Evolutionary conservation across 139 green algal genomes (phyloP).

Genomic region (Gonium pectorale): DNA sequence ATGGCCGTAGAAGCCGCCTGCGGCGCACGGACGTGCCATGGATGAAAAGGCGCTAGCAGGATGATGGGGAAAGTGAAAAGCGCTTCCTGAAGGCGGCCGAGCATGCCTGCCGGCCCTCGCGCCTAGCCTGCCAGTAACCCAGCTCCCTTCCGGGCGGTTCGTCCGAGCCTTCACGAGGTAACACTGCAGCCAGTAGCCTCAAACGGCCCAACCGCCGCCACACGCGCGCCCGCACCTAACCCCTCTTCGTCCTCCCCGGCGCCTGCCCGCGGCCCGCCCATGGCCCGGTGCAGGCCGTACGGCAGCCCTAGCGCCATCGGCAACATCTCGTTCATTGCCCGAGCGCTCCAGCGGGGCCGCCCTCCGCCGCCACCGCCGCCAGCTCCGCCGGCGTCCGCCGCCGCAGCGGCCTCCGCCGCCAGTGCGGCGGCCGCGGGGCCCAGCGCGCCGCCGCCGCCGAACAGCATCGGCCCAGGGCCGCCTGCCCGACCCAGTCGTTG

Average conservation of each 20-base stretch:
- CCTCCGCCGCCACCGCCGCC: background rate
- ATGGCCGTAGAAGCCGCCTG: no score
- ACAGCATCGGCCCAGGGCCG: no score
- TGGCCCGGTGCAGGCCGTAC: background rate
- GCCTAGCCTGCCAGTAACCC: background rate
- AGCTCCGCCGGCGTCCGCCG: background rate
- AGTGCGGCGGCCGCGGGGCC: background rate
- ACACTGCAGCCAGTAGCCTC: no score
- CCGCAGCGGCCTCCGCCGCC: background rate
- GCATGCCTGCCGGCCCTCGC: background rate
- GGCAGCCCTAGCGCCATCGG: background rate
- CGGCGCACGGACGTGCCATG: no score
- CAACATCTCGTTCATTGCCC: conserved; percentile 23
- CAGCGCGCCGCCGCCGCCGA: background rate
- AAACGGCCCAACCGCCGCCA: no score
- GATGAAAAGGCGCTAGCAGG: no score
- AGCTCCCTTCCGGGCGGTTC: background rate
- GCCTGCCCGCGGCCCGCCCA: background rate
- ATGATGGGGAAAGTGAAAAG: no score
- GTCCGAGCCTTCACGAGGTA: no score
- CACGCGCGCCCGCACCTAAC: no score
- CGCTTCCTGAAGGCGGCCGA: background rate
- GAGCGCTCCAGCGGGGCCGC: background rate
- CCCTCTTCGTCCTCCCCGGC: background rate
- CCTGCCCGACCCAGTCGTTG: no score